Conservation (phyloP, 176 grass and related monocot genomes). For the Bonia amplexicaulis region DNA sequence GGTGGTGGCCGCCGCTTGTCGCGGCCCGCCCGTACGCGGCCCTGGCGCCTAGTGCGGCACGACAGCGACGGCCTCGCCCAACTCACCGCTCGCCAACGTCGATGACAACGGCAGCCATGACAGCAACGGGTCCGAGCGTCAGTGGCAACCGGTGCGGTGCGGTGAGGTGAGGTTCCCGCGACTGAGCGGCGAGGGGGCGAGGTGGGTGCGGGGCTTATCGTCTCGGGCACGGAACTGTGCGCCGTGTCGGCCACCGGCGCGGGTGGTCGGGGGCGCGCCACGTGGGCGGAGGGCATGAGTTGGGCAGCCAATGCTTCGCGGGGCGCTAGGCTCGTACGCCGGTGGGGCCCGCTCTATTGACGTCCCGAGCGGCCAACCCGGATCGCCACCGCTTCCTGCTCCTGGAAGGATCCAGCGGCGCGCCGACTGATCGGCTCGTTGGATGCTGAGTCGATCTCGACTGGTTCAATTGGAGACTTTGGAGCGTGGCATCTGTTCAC, state of each 20-base stretch:
- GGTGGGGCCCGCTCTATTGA: background rate
- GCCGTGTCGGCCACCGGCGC: slow-evolving; percentile 33
- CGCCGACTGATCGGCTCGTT: background rate
- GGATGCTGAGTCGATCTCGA: background rate
- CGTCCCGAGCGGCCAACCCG: background rate
- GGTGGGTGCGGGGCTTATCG: background rate
- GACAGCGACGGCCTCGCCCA: background rate
- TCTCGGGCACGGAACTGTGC: slow-evolving; percentile 5
- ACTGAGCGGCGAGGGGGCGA: background rate
- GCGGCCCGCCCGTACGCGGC: background rate
- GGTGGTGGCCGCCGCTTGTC: background rate
- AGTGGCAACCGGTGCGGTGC: accelerated
- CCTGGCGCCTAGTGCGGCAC: background rate
- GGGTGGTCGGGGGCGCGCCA: background rate
- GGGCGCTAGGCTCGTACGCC: background rate
- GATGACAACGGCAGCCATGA: background rate
- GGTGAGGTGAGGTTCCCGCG: background rate
- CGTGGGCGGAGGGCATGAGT: background rate
- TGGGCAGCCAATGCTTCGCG: background rate
- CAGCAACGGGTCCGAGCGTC: background rate
- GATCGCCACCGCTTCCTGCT: background rate
- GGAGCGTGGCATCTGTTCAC: background rate
- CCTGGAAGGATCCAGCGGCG: background rate
- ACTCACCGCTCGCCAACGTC: background rate
- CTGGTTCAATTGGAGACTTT: background rate